Evolutionary conservation across 495 filamentous ascomycete genomes (phyloP).

Genomic region (Daldinia decipiens): DNA sequence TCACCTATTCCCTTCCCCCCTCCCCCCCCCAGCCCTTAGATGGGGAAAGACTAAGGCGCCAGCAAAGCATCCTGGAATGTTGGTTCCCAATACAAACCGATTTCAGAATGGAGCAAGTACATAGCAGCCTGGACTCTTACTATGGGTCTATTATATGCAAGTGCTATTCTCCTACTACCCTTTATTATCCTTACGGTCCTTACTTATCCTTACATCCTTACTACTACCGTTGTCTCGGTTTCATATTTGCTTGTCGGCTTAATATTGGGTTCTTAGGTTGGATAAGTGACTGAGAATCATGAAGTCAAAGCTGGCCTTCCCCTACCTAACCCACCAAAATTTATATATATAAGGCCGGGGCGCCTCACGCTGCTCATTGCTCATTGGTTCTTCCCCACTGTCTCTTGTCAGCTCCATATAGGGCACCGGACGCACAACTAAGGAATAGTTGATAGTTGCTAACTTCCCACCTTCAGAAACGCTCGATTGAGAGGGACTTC

Average conservation of each 20-base stretch:
- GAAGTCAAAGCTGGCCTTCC: constrained; percentile 9
- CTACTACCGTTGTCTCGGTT: constrained; percentile 2
- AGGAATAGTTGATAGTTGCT: constrained; percentile 21
- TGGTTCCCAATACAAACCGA: constrained; percentile 2
- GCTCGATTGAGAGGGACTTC: constrained; percentile 59
- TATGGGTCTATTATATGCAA: constrained; percentile 13
- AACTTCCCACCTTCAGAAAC: constrained; percentile 51
- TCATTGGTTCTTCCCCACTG: constrained; percentile 27
- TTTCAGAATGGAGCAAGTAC: constrained; percentile 6
- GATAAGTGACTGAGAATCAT: constrained; percentile 24
- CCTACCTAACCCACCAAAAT: constrained; percentile 14
- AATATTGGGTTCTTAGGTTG: not conserved
- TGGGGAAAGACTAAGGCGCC: constrained; percentile 8
- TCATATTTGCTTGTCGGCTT: constrained; percentile 7
- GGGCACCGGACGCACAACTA: constrained; percentile 20
- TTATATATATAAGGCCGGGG: constrained; percentile 11
- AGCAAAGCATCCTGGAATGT: constrained; percentile 13
- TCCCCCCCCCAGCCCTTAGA: not conserved
- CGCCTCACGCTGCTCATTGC: constrained; percentile 7
- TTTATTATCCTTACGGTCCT: constrained; percentile 1
- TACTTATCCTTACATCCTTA: constrained; percentile 1
- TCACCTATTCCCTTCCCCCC: not conserved
- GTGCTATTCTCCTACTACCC: constrained; percentile 1
- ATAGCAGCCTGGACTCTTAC: not conserved
- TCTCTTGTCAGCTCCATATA: constrained; percentile 13